phyloP scores from a whole-genome alignment of 257 asterid species.

The Mitragyna speciosa region DNA sequence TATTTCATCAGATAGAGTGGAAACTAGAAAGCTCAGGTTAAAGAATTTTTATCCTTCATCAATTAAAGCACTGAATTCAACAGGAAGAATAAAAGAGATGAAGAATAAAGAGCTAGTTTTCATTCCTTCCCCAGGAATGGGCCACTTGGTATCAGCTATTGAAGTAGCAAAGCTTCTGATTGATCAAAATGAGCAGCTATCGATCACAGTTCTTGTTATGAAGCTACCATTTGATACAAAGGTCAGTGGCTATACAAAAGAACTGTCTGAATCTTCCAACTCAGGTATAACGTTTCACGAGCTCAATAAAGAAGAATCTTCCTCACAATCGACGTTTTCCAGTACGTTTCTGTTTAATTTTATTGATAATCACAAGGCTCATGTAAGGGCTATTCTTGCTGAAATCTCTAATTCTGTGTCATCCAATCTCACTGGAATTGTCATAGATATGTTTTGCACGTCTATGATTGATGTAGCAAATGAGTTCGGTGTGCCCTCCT shows the following conservation, averaged over 20 bases:
- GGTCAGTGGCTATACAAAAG: constrained; percentile 4
- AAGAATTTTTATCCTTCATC: neutral
- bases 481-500: constrained; percentile 45
- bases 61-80: no score
- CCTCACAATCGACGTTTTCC: neutral
- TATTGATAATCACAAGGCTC: constrained; percentile 12
- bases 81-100: constrained; percentile 2
- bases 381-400: neutral
- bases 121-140: constrained; percentile 32
- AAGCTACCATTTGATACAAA: constrained; percentile 25
- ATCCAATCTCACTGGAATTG: constrained; percentile 29
- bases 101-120: constrained; percentile 29
- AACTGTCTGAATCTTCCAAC: constrained; percentile 8
- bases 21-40: neutral
- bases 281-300: constrained; percentile 9
- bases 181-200: constrained; percentile 5
- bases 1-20: neutral
- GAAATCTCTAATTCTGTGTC: constrained; percentile 2
- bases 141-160: constrained; percentile 28
- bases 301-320: neutral
- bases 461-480: constrained; percentile 46
- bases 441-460: constrained; percentile 61
- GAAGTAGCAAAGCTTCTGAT: constrained; percentile 23
- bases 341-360: neutral
- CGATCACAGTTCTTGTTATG: constrained; percentile 20